Base-by-base conservation (phyloP, 2,329 filamentous ascomycete genomes). In the Niveomyces coronatus region DNA sequence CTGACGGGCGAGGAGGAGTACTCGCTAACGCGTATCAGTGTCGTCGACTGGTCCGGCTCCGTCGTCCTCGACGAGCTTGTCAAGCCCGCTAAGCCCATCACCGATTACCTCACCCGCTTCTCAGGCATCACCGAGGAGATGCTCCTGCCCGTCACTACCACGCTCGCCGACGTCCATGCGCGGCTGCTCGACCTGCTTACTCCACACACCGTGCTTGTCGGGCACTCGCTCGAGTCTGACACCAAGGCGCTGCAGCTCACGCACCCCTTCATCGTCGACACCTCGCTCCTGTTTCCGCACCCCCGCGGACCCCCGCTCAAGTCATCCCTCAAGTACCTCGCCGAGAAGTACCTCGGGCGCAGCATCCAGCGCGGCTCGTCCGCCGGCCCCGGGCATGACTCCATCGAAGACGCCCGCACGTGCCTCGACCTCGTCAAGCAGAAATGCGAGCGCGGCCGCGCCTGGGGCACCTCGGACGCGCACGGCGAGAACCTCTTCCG, bases 231-330 rank as follows among this genome's bases (percentile, higher is more conserved):
- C 31, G 82, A 89, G 50, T 85, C 83, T 3, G 85, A 93, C 54
- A 72, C 95, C 22, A 85, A 78, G 44, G 89, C 88, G 2, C 67
- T 98, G 19, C 83, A 80, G 53, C 70, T 95, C 43, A 82, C 85
- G 1, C 91, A 96, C 55, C 91, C 91, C 1, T 94, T 88, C 62
- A 80, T 98, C 49, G 76, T 95, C 53, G 91, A 98, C 60, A 96
- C 91, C 0, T 78, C 85, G 10, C 72, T 96, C 24, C 71, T 94
- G 37, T 98, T 84, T 55, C 88, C 89, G 2, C 91, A 98, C 55
- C 83, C 86, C 9, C 81, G 86, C 24, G 91, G 91, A 0, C 81
- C 86, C 1, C 89, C 89, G 0, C 71, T 94, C 45, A 96, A 94
- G 56, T 87, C 85, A 28, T 86, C 85, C 3, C 71, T 98, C 39